Conservation (phyloP, 1,284 basidiomycete species). For the Rhodotorula sp. region DNA sequence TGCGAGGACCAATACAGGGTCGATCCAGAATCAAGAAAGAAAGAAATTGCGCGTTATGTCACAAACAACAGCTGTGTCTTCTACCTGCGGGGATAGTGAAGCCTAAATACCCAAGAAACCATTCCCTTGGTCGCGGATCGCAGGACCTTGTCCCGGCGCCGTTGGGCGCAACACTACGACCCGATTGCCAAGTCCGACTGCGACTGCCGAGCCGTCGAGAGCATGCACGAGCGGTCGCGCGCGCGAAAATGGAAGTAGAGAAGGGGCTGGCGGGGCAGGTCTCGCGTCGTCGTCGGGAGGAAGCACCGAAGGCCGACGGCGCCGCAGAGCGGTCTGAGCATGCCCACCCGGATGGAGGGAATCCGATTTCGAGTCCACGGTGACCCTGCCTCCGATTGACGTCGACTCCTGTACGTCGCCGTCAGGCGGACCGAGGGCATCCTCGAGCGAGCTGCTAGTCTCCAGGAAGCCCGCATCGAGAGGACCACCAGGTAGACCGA, state of each 20-base stretch:
- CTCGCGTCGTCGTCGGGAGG: background rate
- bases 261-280: background rate
- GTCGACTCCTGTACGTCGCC: background rate
- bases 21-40: background rate
- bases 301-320: background rate
- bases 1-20: background rate
- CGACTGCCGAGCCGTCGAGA: background rate
- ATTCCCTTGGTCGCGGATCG: background rate
- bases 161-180: slow-evolving; percentile 2
- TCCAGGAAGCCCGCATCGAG: slow-evolving; percentile 17
- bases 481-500: background rate
- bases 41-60: background rate
- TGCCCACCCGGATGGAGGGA: background rate
- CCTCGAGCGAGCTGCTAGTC: slow-evolving; percentile 4
- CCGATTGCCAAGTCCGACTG: slow-evolving; percentile 28
- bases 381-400: background rate
- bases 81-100: background rate
- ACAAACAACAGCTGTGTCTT: background rate
- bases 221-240: slow-evolving; percentile 20
- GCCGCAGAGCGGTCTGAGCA: background rate
- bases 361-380: background rate
- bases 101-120: background rate
- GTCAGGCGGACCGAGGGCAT: background rate
- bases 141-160: background rate
- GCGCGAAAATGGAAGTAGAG: slow-evolving; percentile 34